A percentile compares a stretch with the other conserved stretches of the same genome.
Evolutionary conservation across 768 basidiomycete species (phyloP).

Genomic region (Gymnopilus dilepis): DNA sequence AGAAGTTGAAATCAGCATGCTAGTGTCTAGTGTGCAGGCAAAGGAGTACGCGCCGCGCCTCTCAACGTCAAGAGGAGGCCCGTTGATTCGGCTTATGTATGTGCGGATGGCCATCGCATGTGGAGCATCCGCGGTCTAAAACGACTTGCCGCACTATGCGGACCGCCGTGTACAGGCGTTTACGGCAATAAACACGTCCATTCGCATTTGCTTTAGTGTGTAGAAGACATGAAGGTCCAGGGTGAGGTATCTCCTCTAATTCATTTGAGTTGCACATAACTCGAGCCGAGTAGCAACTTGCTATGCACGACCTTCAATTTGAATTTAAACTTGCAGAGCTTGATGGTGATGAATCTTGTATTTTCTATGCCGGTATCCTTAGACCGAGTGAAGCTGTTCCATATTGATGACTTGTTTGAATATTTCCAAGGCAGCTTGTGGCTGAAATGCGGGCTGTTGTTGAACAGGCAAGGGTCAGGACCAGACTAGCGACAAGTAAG

Average conservation of each 20-base stretch:
- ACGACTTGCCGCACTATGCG: background rate
- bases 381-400: slow-evolving; percentile 59
- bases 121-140: background rate
- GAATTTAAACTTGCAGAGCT: background rate
- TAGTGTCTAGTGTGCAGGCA: background rate
- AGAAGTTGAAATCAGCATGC: slow-evolving; percentile 8
- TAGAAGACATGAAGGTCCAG: background rate
- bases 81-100: background rate
- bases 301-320: background rate
- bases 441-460: slow-evolving; percentile 64
- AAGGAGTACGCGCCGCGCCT: background rate
- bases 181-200: background rate
- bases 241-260: background rate
- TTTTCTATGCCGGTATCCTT: background rate
- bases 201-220: background rate
- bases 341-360: background rate
- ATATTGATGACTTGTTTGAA: slow-evolving; percentile 59
- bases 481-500: background rate
- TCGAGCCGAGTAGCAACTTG: too few relatives aligned
- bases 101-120: background rate
- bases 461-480: background rate
- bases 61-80: background rate
- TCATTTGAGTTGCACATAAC: too few relatives aligned
- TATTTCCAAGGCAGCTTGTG: slow-evolving; percentile 59
- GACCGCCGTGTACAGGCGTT: background rate